Evolutionary conservation across 495 filamentous ascomycete species (phyloP).

Genomic region (Lepraria neglecta): DNA sequence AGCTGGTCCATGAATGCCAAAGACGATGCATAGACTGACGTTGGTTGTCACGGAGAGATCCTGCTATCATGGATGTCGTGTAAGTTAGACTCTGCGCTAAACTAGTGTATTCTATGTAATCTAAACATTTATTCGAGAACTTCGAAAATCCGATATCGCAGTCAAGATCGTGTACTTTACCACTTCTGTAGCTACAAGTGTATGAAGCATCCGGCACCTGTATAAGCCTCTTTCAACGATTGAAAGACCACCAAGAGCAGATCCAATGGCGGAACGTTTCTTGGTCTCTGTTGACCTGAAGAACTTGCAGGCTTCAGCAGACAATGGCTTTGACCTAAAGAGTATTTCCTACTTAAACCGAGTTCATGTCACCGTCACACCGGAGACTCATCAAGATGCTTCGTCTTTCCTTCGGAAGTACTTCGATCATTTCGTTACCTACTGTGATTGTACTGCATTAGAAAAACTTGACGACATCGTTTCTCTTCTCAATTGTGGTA

Average conservation of each 20-base stretch:
- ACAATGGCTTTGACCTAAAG: slow-evolving; percentile 53
- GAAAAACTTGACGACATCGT: slow-evolving; percentile 62
- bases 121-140: too few species aligned
- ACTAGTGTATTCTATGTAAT: too few species aligned
- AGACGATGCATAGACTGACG: too few species aligned
- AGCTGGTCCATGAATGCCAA: slow-evolving; percentile 1
- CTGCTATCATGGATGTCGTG: neutral
- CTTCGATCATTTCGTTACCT: slow-evolving; percentile 59
- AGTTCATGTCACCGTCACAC: slow-evolving; percentile 61
- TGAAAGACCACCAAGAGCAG: neutral
- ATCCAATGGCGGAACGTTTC: slow-evolving; percentile 44
- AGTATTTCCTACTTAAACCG: slow-evolving; percentile 73
- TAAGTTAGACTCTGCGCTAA: too few species aligned
- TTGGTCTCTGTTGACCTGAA: slow-evolving; percentile 43
- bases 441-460: slow-evolving; percentile 70
- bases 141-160: too few species aligned
- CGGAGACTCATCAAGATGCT: slow-evolving; percentile 51
- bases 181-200: too few species aligned
- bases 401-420: slow-evolving; percentile 63
- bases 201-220: too few species aligned
- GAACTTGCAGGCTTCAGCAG: slow-evolving; percentile 31
- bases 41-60: neutral
- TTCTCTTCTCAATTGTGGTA: slow-evolving; percentile 76
- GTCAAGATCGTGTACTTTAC: too few species aligned
- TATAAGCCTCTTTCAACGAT: neutral